Base-by-base conservation (phyloP, 805 yeast species). In the Torulaspora indica region DNA sequence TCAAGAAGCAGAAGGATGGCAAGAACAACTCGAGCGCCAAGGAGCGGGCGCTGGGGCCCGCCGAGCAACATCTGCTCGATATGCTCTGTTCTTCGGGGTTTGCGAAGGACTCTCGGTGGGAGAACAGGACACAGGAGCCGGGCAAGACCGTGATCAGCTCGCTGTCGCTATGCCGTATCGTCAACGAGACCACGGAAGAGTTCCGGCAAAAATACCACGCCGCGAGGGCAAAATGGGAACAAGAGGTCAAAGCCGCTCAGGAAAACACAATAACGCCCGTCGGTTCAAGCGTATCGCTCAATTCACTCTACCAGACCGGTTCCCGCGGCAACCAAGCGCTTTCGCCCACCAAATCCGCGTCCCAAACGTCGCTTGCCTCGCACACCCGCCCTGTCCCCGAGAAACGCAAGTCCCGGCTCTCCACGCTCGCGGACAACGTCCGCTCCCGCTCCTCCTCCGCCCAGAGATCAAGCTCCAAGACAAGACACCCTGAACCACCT, bases 11-110 rank as follows among this genome's bases (percentile, higher is more conserved):
- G n/a, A 39, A 24, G 24, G 40, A 39, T 10, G 25, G 22, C 28
- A 38, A 38, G 39, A 38, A 38, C 35, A 35, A 39, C 13, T 15
- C 10, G 15, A 38, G 25, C 24, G 22, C 44, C 25, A 32, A 33
- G 32, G n/a, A 37, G 10, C 38, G 41, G 13, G 20, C 20, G 7
- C 64, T 85, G 48, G 90, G 89, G 6, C 82, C 95, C 12, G 98
- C 98, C 0, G 98, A 93, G 64, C 91, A 85, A 64, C 98, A 91
- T 64, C 73, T 93, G 36, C 76, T 87, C 68, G 97, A 89, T 51
- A 93, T 93, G 98, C 74, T 93, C 43, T 89, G 96, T 57, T 75
- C 91, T 0, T 82, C 95, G 0, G 98, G 98, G 1, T 86, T 89
- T 52, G 64, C 70, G 3, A 66, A 75, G 9, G 71, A 71, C 15